Percentiles rank a stretch among this genome's conserved stretches.
Evolutionary conservation across 2,329 filamentous ascomycete species (phyloP).

Genomic region (Xylariaceae sp.): DNA sequence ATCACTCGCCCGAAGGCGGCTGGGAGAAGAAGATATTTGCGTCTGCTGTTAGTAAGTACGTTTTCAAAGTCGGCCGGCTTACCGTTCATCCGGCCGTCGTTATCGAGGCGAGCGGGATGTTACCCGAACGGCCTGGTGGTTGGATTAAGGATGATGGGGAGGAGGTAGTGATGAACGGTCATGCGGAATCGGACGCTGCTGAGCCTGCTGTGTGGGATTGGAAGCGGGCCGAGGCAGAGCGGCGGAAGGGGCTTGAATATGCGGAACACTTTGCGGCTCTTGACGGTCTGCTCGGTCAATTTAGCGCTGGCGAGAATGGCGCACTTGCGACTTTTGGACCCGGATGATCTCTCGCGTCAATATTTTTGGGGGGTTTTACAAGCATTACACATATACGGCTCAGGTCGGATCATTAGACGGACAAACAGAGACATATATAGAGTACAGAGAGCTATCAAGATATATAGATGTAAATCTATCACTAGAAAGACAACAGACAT

Average conservation of each 20-base stretch:
- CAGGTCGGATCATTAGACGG: too few relatives aligned
- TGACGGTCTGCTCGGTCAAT: constrained; percentile 47
- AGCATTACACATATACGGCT: not conserved
- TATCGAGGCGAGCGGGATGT: constrained; percentile 62
- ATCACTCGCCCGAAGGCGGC: constrained; percentile 23
- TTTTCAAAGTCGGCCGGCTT: constrained; percentile 73
- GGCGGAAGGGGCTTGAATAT: constrained; percentile 49
- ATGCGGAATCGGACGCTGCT: constrained; percentile 32
- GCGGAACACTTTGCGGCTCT: constrained; percentile 52
- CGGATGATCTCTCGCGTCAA: constrained; percentile 26
- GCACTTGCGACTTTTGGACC: constrained; percentile 46
- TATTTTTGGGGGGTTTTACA: not conserved
- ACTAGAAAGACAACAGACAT: too few relatives aligned
- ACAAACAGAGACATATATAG: too few relatives aligned
- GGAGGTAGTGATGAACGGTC: constrained; percentile 30
- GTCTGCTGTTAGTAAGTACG: constrained; percentile 71
- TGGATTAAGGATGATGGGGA: constrained; percentile 44
- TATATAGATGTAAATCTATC: too few relatives aligned
- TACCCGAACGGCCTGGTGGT: constrained; percentile 67
- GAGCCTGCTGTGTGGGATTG: constrained; percentile 50
- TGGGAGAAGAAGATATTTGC: constrained; percentile 64
- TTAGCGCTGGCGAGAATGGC: constrained; percentile 49
- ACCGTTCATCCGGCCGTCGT: constrained; percentile 79
- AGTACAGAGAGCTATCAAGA: too few relatives aligned
- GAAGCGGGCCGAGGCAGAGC: constrained; percentile 50